These are phyloP conservation scores for Pythium aphanidermatum DNA, from an alignment of 352 stramenopile genomes.

Conservation along the genomic window DNA sequence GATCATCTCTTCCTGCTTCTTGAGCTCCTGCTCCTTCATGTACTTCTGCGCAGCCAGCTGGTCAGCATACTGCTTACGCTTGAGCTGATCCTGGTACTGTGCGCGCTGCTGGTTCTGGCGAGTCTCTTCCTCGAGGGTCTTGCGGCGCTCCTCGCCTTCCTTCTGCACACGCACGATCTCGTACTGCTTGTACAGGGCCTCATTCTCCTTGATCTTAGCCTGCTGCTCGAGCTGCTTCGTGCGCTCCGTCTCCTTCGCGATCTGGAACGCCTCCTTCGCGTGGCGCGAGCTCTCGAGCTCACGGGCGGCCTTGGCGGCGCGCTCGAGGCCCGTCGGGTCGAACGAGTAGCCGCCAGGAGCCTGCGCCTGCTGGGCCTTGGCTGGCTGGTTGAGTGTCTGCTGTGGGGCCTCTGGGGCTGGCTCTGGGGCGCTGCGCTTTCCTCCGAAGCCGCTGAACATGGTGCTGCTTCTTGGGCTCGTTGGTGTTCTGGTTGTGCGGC, in stretches of 20 bases:
- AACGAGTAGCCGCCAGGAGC: constrained; percentile 84
- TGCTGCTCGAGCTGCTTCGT: constrained; percentile 93
- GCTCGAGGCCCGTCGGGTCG: constrained; percentile 95
- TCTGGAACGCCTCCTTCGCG: constrained; percentile 91
- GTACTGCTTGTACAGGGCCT: constrained; percentile 91
- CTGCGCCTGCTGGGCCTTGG: constrained; percentile 22
- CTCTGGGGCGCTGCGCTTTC: constrained; percentile 23
- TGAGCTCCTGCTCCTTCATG: constrained; percentile 94
- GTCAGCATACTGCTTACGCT: constrained; percentile 98
- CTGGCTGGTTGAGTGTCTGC: constrained; percentile 34
- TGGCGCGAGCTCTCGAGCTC: constrained; percentile 95
- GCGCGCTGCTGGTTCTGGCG: constrained; percentile 95
- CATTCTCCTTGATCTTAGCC: constrained; percentile 90
- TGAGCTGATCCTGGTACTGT: constrained; percentile 98
- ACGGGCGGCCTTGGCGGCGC: constrained; percentile 95
- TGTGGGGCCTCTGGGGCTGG: constrained; percentile 21
- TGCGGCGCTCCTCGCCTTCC: constrained; percentile 94
- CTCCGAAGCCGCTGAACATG: constrained; percentile 70
- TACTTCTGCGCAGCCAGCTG: constrained; percentile 95
- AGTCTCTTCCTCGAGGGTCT: constrained; percentile 96
- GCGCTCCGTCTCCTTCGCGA: constrained; percentile 94
- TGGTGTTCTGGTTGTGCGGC: too few relatives aligned
- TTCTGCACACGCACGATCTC: constrained; percentile 94
- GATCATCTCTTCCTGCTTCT: constrained; percentile 98
- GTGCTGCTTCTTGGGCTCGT: constrained; percentile 7